Conservation (phyloP, 306 rosid genomes). For the Ceratonia siliqua region DNA sequence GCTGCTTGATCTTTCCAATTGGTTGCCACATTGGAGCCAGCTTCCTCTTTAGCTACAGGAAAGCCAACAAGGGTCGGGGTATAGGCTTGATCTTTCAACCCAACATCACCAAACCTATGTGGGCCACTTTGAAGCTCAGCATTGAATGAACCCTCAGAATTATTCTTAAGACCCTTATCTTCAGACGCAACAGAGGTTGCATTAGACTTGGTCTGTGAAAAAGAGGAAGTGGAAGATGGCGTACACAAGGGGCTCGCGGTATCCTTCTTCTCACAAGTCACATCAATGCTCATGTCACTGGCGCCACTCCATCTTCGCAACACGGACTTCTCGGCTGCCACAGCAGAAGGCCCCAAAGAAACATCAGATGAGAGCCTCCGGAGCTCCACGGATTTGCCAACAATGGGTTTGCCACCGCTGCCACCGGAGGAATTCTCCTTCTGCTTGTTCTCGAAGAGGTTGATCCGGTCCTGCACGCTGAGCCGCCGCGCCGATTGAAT, state of each 20-base stretch:
- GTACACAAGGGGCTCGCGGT: slow-evolving; percentile 58
- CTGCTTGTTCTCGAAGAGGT: slow-evolving; percentile 72
- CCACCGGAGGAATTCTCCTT: slow-evolving; percentile 46
- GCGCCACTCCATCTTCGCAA: slow-evolving; percentile 72
- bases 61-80: slow-evolving; percentile 12
- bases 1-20: slow-evolving; percentile 45
- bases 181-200: slow-evolving; percentile 30
- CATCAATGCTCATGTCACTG: slow-evolving; percentile 68
- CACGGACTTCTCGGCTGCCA: slow-evolving; percentile 42
- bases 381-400: slow-evolving; percentile 53
- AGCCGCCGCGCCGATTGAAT: slow-evolving; percentile 54
- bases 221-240: slow-evolving; percentile 54
- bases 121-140: slow-evolving; percentile 33
- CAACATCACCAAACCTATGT: slow-evolving; percentile 30
- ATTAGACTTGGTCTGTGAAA: slow-evolving; percentile 39
- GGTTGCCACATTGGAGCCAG: slow-evolving; percentile 15
- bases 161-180: slow-evolving; percentile 47
- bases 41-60: slow-evolving; percentile 36
- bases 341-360: slow-evolving; percentile 30
- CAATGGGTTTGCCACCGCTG: slow-evolving; percentile 50
- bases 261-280: slow-evolving; percentile 59
- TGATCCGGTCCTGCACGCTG: slow-evolving; percentile 72
- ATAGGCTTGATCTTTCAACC: slow-evolving; percentile 41
- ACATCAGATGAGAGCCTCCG: slow-evolving; percentile 62
- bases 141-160: slow-evolving; percentile 11